Evolutionary conservation across 1,139 yeast species (phyloP), one percentile per base, ranked within the genome.

Genomic region (Kluyveromyces sp.): DNA sequence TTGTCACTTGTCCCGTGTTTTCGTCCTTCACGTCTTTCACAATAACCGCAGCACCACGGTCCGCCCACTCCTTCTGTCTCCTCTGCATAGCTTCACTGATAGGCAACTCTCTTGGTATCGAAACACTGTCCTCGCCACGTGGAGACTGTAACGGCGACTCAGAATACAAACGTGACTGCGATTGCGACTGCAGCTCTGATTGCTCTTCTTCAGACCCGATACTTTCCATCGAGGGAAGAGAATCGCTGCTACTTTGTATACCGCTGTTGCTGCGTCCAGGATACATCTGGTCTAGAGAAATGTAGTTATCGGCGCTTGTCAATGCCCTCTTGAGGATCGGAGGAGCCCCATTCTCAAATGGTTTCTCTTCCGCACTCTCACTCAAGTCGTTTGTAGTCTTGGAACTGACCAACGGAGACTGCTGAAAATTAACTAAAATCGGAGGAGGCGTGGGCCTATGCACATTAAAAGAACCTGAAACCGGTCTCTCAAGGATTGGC

Each of bases 1-100:
- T 74, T 4, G 69, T 65, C 2, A 67, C 64, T 37, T 69, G 66
- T 6, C 84, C 84, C 10, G 73, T 64, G 6, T 65, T 65, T 21
- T 63, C 61, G 50, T 74, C 76, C 7, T 60, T 60, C n/a, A 70
- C 69, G n/a, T 69, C 69, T 47, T 69, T 71, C 10, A 76, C 67
- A 3, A 74, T 60, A 36, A 72, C 68, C 1, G 83, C 83, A 3
- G 83, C 81, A 10, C 83, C 82, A 46, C 67, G 54, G 21, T 64
- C 64, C 8, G 63, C 64, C 65, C 65, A 59, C 37, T 59, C 61
- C 27, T 57, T 62, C 26, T 53, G 55, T 43, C 56, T 53, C 37
- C 48, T 51, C 47, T 47, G 53, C 47, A 58, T 45, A 2, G 48
- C 43, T 8, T 54, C 60, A 43, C 49, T 52, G 25, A 57, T 36